These are phyloP conservation scores for Allodekkera sacchari DNA, from an alignment of 805 yeast species.

Conservation along the genomic window DNA sequence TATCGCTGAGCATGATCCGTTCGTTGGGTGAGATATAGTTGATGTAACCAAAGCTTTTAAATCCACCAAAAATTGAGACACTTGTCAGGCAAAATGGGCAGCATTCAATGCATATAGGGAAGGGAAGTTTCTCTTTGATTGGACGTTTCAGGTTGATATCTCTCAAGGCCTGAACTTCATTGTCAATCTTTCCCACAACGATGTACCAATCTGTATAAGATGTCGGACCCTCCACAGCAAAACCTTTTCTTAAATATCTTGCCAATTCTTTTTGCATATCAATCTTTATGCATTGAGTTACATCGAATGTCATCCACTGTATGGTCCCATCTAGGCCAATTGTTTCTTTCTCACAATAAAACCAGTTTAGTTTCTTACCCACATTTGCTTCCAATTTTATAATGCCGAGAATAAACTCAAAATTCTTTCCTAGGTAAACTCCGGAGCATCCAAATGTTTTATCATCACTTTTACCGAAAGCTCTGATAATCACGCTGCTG, in stretches of 20 bases:
- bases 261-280: constrained; percentile 1
- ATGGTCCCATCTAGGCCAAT: too few species aligned
- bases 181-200: constrained; percentile 23
- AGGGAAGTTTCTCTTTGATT: constrained; percentile 1
- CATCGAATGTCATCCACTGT: too few species aligned
- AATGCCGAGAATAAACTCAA: too few species aligned
- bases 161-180: constrained; percentile 27
- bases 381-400: too few species aligned
- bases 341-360: too few species aligned
- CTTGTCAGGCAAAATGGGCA: constrained; percentile 18
- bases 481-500: too few species aligned
- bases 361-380: too few species aligned
- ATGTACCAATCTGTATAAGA: constrained; percentile 3
- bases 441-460: too few species aligned
- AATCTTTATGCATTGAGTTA: constrained; percentile 4
- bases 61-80: constrained; percentile 16
- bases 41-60: constrained; percentile 13
- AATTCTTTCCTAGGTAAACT: too few species aligned
- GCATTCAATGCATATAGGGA: constrained; percentile 10
- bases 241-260: not conserved
- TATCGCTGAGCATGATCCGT: constrained; percentile 25
- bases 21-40: constrained; percentile 18
- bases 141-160: constrained; percentile 6
- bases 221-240: not conserved
- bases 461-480: too few species aligned